Percentiles rank a stretch among this genome's conserved stretches.
Evolutionary conservation across 768 basidiomycete genomes (phyloP).

Genomic region (Sarcodon aspratus): DNA sequence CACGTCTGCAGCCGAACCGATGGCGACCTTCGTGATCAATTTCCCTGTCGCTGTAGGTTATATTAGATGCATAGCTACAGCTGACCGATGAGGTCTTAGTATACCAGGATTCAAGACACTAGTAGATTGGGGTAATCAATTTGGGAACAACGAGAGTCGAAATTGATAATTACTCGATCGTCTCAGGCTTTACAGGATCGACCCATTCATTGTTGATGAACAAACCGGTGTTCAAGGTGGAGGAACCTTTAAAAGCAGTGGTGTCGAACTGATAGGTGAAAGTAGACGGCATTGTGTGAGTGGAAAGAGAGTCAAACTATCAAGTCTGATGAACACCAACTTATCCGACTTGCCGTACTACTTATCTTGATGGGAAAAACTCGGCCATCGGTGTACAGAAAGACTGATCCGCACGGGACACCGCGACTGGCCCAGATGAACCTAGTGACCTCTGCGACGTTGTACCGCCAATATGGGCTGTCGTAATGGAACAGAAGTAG

Average conservation of each 20-base stretch:
- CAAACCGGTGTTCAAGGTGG: conserved; percentile 1
- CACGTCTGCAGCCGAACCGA: conserved; percentile 29
- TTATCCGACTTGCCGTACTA: too few relatives aligned
- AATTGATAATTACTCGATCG: conserved; percentile 51
- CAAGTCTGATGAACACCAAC: too few relatives aligned
- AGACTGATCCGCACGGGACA: too few relatives aligned
- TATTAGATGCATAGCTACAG: background rate
- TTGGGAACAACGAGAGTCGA: background rate
- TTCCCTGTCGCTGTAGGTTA: conserved; percentile 23
- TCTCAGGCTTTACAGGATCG: conserved; percentile 39
- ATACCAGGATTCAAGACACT: background rate
- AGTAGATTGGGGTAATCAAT: background rate
- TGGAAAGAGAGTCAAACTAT: too few relatives aligned
- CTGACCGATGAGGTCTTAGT: too few relatives aligned
- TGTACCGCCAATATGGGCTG: too few relatives aligned
- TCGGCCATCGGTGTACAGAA: too few relatives aligned
- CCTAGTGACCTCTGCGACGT: too few relatives aligned
- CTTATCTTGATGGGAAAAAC: too few relatives aligned
- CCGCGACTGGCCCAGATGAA: too few relatives aligned
- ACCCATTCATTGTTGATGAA: conserved; percentile 47
- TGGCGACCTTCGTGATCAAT: conserved; percentile 20
- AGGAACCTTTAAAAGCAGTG: background rate
- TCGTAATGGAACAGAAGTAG: too few relatives aligned
- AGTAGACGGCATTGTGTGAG: background rate
- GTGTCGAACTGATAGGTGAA: background rate